A percentile compares a stretch with the other conserved stretches of the same genome.
Conservation (phyloP, 495 filamentous ascomycete species). For the Venustampulla echinocandica region DNA sequence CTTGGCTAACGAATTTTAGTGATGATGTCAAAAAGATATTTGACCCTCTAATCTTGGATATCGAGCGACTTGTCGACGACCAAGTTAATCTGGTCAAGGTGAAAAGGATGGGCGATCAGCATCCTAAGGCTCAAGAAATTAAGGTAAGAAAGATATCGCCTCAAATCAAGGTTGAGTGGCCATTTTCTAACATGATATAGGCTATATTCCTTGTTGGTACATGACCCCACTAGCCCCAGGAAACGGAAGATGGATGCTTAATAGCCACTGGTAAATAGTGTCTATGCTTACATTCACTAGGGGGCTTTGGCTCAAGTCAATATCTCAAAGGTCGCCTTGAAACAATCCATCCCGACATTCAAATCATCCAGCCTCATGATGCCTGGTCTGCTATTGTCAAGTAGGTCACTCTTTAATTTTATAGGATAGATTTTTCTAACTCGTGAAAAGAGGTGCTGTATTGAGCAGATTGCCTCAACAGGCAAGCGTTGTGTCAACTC, state of each 20-base stretch:
- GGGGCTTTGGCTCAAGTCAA: conserved; percentile 35
- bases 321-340: conserved; percentile 29
- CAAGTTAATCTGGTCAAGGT: conserved; percentile 24
- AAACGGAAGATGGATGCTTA: too few relatives aligned
- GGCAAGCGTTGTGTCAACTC: conserved; percentile 11
- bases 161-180: too few relatives aligned
- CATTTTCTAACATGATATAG: too few relatives aligned
- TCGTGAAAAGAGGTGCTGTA: conserved; percentile 25
- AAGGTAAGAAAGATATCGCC: background rate
- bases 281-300: too few relatives aligned
- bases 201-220: conserved; percentile 31
- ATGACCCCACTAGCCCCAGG: too few relatives aligned
- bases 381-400: conserved; percentile 29
- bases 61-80: conserved; percentile 29
- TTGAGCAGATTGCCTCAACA: conserved; percentile 26
- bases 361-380: conserved; percentile 33
- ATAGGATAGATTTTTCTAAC: conserved; percentile 16
- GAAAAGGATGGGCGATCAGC: background rate
- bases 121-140: background rate
- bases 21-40: conserved; percentile 31
- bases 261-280: too few relatives aligned
- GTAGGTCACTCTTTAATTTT: conserved; percentile 25
- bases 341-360: conserved; percentile 21
- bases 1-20: conserved; percentile 12
- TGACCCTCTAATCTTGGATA: conserved; percentile 29